Conservation (phyloP, 1,284 basidiomycete species). For the Microbotryum silenes-acaulis region DNA sequence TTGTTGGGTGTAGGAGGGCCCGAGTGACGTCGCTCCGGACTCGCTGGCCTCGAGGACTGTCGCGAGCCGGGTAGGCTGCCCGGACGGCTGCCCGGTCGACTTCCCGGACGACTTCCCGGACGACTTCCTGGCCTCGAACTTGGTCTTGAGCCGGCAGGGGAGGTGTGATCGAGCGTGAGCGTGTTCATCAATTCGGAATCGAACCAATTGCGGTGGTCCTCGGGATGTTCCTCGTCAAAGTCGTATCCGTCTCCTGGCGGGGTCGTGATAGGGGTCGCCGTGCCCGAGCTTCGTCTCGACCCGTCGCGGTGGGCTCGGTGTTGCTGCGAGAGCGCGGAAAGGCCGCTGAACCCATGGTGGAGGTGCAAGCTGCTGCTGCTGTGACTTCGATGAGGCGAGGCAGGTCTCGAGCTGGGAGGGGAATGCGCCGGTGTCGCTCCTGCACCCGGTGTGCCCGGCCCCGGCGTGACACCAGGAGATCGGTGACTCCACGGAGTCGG, state of each 20-base stretch:
- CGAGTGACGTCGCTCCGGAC: background rate
- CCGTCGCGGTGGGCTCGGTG: background rate
- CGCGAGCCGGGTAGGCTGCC: conserved; percentile 15
- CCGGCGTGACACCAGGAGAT: conserved; percentile 24
- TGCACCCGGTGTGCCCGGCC: background rate
- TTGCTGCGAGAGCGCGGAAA: conserved; percentile 10
- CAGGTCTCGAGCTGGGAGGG: conserved; percentile 39
- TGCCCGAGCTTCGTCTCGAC: conserved; percentile 14
- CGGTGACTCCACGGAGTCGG: conserved; percentile 30
- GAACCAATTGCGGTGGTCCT: conserved; percentile 55
- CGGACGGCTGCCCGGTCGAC: conserved; percentile 16
- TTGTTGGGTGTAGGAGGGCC: conserved; percentile 1
- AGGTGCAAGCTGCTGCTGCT: conserved; percentile 2
- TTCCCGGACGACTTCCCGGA: conserved; percentile 14
- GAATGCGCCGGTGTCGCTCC: conserved; percentile 15
- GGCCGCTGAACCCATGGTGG: conserved; percentile 11
- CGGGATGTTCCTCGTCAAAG: conserved; percentile 36
- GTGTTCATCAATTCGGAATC: conserved; percentile 71
- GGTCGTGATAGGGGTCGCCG: conserved; percentile 7
- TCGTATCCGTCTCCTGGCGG: conserved; percentile 8
- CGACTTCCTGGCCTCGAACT: conserved; percentile 18
- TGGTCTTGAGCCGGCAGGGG: conserved; percentile 13
- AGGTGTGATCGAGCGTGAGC: conserved; percentile 38
- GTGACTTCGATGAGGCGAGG: conserved; percentile 31
- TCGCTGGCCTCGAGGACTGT: conserved; percentile 13